A percentile compares a stretch with the other conserved stretches of the same genome.
phyloP scores from a whole-genome alignment of 805 yeast genomes.

The Candida vaughaniae region DNA sequence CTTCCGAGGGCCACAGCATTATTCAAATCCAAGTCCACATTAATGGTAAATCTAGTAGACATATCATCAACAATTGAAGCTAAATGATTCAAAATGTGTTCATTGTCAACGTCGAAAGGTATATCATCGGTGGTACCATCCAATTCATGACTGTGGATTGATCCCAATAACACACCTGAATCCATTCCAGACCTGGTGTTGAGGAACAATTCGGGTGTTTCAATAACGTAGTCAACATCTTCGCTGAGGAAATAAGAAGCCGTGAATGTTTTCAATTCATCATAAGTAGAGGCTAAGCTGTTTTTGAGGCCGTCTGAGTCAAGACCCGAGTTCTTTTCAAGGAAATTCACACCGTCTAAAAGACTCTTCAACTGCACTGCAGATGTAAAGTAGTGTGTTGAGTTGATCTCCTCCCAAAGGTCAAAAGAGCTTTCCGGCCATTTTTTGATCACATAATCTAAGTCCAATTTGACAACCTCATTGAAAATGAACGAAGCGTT shows the following conservation, averaged over 20 bases:
- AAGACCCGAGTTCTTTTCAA: conserved; percentile 18
- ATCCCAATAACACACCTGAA: conserved; percentile 64
- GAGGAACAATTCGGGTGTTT: conserved; percentile 56
- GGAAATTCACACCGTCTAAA: conserved; percentile 46
- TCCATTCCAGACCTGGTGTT: conserved; percentile 71
- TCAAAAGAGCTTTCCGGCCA: conserved; percentile 79
- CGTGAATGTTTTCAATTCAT: conserved; percentile 39
- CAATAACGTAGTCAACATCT: conserved; percentile 52
- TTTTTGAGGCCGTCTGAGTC: conserved; percentile 23
- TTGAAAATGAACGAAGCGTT: conserved; percentile 41
- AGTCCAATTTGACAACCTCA: conserved; percentile 64
- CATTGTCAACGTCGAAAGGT: conserved; percentile 64
- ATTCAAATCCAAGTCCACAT: conserved; percentile 36
- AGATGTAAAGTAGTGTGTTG: conserved; percentile 77
- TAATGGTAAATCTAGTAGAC: conserved; percentile 76
- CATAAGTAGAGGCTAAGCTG: conserved; percentile 28
- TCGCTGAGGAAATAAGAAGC: conserved; percentile 23
- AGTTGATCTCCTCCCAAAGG: conserved; percentile 86
- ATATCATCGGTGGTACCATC: conserved; percentile 35
- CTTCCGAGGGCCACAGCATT: conserved; percentile 77
- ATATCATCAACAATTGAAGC: conserved; percentile 62
- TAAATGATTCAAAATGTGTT: conserved; percentile 61
- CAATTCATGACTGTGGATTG: conserved; percentile 46
- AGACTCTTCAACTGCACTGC: conserved; percentile 73
- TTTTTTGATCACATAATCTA: conserved; percentile 55